Conservation (phyloP, 2,329 filamentous ascomycete species). For the Aspergillus quadricinctus region DNA sequence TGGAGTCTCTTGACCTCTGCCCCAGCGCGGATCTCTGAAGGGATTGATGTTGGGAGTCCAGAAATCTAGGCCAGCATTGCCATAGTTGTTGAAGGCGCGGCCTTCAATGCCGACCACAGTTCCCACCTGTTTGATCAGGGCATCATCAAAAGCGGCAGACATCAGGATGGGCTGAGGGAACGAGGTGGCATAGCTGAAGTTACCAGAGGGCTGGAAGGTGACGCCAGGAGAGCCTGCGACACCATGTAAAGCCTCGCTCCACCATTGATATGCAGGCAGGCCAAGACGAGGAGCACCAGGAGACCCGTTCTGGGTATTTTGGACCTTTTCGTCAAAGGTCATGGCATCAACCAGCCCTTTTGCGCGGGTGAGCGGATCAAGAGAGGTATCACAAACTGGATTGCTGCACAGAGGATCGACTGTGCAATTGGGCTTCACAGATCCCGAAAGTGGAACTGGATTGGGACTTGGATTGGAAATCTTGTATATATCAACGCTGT, state of each 20-base stretch:
- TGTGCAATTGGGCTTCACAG: constrained; percentile 40
- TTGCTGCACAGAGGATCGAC: constrained; percentile 47
- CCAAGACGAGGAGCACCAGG: constrained; percentile 52
- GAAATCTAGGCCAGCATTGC: constrained; percentile 31
- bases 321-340: constrained; percentile 51
- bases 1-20: constrained; percentile 55
- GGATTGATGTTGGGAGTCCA: constrained; percentile 62
- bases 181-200: constrained; percentile 57
- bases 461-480: no score
- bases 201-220: constrained; percentile 46
- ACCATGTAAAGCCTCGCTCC: constrained; percentile 60
- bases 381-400: constrained; percentile 46
- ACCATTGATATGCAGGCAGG: constrained; percentile 56
- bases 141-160: constrained; percentile 60
- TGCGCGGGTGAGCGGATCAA: constrained; percentile 33
- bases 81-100: constrained; percentile 58
- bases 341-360: constrained; percentile 42
- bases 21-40: constrained; percentile 59
- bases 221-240: constrained; percentile 48
- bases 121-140: constrained; percentile 51
- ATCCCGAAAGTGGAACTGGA: no score
- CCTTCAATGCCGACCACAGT: constrained; percentile 53
- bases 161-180: constrained; percentile 61
- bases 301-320: constrained; percentile 42
- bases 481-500: no score